Base-by-base conservation (phyloP, 179 eudicot species). In the Nepenthes alata region DNA sequence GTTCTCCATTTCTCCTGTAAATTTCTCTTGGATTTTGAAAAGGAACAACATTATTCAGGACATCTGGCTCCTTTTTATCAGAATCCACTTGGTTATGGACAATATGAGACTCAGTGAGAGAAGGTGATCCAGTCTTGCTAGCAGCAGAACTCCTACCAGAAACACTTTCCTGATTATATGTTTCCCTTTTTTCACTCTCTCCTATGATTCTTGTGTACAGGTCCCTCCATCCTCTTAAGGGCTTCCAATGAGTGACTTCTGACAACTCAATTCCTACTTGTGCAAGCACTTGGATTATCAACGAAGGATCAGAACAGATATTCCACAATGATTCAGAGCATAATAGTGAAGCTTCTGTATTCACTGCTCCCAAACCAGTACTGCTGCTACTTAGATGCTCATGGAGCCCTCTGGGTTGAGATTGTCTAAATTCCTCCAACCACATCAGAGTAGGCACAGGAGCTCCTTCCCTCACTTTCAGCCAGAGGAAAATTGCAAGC, bases 21-120 rank as follows among this genome's bases (percentile, higher is more conserved):
- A 86, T 80, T 76, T 89, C 97, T 75, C 72, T 87, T 58, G 96
- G 94, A 66, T 60, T 83, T 59, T 70, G 71, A 69, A 89, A 93
- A 65, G 86, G 77, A 55, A 64, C 62, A 35, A 70, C 52, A 68
- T 70, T 80, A 48, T 65, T 75, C 6, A 64, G 8, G 6, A 50
- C 34, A 70, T 59, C 52, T 51, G 64, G 3, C 72, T 74, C 83
- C 63, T 69, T 73, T 15, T 53, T 60, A 13, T 70, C 80, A 67
- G 61, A 67, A 67, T 71, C 76, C 57, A 60, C 56, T 58, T 67
- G 63, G 71, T 74, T 82, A 70, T 62, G 80, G 64, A 55, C 72
- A 70, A 72, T 64, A 37, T 83, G 85, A 61, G 88, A 72, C 51
- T 62, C 55, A 61, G 65, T 73, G 45, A 65, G 72, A 37, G 75